A percentile compares a stretch with the other conserved stretches of the same genome.
phyloP scores from a whole-genome alignment of 371 early-diverging fungal species.

The Entomophthora muscae region DNA sequence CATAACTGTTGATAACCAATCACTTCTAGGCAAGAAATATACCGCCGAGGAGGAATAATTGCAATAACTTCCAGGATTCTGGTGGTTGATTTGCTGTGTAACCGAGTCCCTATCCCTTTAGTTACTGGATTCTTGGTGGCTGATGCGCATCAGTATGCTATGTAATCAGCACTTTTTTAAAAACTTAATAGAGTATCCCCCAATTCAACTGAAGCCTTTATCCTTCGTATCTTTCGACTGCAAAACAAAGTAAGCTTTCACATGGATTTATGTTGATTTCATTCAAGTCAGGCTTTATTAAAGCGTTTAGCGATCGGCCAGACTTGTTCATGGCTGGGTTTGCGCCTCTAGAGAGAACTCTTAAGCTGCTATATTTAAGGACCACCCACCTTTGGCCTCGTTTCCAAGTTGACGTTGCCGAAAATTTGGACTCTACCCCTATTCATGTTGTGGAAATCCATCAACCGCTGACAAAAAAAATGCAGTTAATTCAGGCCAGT shows the following conservation, averaged over 20 bases:
- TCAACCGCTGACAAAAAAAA: conserved; percentile 56
- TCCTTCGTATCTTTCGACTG: conserved; percentile 59
- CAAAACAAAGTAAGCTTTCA: conserved; percentile 35
- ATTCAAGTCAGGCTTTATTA: conserved; percentile 59
- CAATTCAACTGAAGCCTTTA: conserved; percentile 73
- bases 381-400: conserved; percentile 81
- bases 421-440: conserved; percentile 29
- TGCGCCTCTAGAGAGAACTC: conserved; percentile 63
- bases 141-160: conserved; percentile 58
- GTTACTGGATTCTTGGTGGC: conserved; percentile 76
- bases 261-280: not conserved
- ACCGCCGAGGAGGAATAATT: conserved; percentile 75
- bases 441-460: conserved; percentile 60
- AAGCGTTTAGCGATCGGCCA: conserved; percentile 84
- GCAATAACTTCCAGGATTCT: conserved; percentile 78
- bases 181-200: conserved; percentile 34
- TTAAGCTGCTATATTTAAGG: conserved; percentile 62
- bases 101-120: conserved; percentile 49
- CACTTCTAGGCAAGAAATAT: conserved; percentile 14
- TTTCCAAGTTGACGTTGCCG: conserved; percentile 51
- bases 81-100: conserved; percentile 83
- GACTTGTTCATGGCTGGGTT: conserved; percentile 55
- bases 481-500: conserved; percentile 69
- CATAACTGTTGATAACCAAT: no score
- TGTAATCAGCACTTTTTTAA: no score